Conservation (phyloP, 75 land plant species). For the Chamaecyparis obtusa region DNA sequence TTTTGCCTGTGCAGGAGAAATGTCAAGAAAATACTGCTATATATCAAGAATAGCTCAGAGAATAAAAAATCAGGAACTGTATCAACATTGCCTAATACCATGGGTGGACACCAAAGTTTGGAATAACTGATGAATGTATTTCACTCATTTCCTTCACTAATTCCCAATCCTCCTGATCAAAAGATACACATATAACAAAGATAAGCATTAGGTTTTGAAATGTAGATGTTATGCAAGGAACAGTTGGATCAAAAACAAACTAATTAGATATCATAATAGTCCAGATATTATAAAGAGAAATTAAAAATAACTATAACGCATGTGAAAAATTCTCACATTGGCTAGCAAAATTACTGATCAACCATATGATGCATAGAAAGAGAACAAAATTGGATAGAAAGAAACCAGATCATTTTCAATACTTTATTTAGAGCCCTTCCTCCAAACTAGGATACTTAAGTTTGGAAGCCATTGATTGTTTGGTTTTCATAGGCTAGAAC, state of each 20-base stretch:
- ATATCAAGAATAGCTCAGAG: no score
- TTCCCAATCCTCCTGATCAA: conserved; percentile 76
- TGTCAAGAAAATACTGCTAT: not conserved
- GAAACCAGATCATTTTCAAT: not conserved
- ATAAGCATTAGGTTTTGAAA: not conserved
- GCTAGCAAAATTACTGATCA: not conserved
- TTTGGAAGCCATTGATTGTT: not conserved
- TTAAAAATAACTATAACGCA: not conserved
- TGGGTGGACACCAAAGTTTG: conserved; percentile 94
- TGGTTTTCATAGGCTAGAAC: not conserved
- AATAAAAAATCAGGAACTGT: not conserved
- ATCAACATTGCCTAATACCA: conserved; percentile 38
- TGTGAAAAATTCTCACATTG: not conserved
- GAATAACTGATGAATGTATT: conserved; percentile 49
- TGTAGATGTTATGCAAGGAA: not conserved
- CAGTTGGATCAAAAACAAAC: not conserved
- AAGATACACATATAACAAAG: not conserved
- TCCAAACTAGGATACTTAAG: not conserved
- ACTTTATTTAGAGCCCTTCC: not conserved
- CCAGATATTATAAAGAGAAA: not conserved
- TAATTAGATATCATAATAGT: conserved; percentile 3
- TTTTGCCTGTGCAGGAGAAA: not conserved
- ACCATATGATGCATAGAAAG: not conserved
- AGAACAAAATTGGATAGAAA: not conserved
- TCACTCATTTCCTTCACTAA: conserved; percentile 73